A percentile compares a stretch with the other conserved stretches of the same genome.
Evolutionary conservation across 106 monocot species (phyloP).

Genomic region (Phalaenopsis aphrodite): DNA sequence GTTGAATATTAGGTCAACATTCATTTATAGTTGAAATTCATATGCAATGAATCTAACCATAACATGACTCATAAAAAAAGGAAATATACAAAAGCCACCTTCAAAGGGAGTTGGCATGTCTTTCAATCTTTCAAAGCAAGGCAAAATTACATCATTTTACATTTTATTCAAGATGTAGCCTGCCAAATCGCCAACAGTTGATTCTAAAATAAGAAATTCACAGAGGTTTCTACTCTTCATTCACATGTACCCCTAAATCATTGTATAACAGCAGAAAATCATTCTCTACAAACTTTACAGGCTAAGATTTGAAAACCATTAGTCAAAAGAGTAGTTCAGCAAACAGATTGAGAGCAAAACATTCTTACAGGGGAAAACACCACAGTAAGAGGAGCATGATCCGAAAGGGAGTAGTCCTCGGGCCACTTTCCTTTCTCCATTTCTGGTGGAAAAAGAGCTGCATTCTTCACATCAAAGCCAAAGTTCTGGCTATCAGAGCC

Average conservation of each 20-base stretch:
- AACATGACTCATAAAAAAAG: too few relatives aligned
- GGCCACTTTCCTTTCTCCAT: conserved; percentile 93
- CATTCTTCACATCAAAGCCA: conserved; percentile 79
- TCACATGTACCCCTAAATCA: neutral
- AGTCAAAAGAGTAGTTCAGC: conserved; percentile 13
- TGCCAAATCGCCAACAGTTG: too few relatives aligned
- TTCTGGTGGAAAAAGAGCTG: conserved; percentile 88
- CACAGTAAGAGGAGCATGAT: conserved; percentile 97
- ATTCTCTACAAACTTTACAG: neutral
- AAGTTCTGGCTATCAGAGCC: conserved; percentile 23
- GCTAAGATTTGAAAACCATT: neutral
- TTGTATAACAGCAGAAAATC: neutral
- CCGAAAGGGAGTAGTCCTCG: conserved; percentile 86
- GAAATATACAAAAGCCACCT: too few relatives aligned
- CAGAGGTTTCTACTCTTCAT: neutral
- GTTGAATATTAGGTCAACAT: too few relatives aligned
- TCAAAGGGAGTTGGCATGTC: too few relatives aligned
- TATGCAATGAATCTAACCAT: too few relatives aligned
- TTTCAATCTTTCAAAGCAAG: too few relatives aligned
- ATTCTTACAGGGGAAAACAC: conserved; percentile 75
- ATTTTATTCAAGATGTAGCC: too few relatives aligned
- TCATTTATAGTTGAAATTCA: too few relatives aligned
- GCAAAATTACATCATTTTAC: too few relatives aligned
- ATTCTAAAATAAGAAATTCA: too few relatives aligned
- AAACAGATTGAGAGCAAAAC: conserved; percentile 31